Percentiles rank a stretch among this genome's conserved stretches.
These are phyloP conservation scores for Penicillium verrucosum DNA, from an alignment of 2,329 filamentous ascomycete species.

Conservation along the genomic window DNA sequence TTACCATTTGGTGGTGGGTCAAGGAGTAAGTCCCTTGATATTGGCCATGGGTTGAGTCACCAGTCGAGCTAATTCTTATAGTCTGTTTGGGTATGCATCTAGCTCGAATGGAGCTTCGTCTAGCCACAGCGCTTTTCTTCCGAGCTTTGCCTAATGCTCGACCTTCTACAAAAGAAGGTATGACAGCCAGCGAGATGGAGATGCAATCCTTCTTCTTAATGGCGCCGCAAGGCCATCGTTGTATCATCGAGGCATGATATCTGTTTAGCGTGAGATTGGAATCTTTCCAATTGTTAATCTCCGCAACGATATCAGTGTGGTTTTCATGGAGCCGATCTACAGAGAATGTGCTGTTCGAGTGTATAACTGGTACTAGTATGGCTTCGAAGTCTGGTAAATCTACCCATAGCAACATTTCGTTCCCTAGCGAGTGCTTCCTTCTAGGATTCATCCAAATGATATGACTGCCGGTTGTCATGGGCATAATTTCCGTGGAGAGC, in stretches of 20 bases:
- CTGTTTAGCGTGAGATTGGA: neutral
- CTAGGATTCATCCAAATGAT: neutral
- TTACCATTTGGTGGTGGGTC: constrained; percentile 69
- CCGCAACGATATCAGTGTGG: neutral
- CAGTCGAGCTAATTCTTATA: constrained; percentile 7
- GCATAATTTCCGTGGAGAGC: neutral
- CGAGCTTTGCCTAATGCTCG: constrained; percentile 28
- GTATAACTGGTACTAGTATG: neutral
- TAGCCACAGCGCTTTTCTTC: constrained; percentile 54
- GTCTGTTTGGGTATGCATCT: constrained; percentile 68
- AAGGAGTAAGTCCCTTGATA: constrained; percentile 39
- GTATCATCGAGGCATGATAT: constrained; percentile 32
- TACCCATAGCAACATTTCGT: neutral
- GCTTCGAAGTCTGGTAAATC: neutral
- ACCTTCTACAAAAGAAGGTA: constrained; percentile 22
- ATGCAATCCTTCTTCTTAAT: constrained; percentile 47
- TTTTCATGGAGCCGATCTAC: neutral
- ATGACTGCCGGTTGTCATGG: neutral
- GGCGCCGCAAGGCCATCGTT: constrained; percentile 43
- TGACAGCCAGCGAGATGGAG: constrained; percentile 41
- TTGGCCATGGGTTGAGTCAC: neutral
- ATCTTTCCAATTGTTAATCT: neutral
- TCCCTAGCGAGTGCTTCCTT: neutral
- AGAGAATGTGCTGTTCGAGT: neutral
- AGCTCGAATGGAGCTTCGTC: constrained; percentile 57